Evolutionary conservation across 2,329 filamentous ascomycete genomes (phyloP).

Genomic region (Fusarium kyushuense): DNA sequence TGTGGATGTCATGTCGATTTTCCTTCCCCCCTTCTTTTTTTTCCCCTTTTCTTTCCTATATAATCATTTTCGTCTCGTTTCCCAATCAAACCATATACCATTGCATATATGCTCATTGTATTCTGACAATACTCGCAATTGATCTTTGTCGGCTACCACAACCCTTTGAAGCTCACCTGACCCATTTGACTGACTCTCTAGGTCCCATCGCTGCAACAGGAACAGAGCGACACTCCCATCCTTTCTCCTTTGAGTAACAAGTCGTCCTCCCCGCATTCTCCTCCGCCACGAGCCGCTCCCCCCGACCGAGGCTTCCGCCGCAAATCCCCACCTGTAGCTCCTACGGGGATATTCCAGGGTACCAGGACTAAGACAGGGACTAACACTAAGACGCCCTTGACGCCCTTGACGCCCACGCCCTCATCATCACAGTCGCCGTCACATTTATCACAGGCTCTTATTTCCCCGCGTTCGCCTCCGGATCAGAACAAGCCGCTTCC

Average conservation of each 20-base stretch:
- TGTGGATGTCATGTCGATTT: conserved; percentile 26
- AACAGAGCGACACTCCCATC: conserved; percentile 12
- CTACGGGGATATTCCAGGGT: conserved; percentile 29
- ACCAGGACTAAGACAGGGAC: conserved; percentile 23
- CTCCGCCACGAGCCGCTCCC: conserved; percentile 44
- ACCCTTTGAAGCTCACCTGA: conserved; percentile 2
- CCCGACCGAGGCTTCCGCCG: conserved; percentile 45
- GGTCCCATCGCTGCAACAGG: conserved; percentile 20
- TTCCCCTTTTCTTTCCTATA: not conserved
- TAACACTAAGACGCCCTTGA: conserved; percentile 17
- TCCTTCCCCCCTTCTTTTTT: not conserved
- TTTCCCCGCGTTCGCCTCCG: conserved; percentile 55
- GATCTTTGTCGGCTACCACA: not conserved
- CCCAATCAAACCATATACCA: not conserved
- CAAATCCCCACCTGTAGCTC: conserved; percentile 40
- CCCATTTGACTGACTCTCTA: conserved; percentile 12
- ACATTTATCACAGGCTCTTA: conserved; percentile 42
- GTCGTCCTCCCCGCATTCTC: conserved; percentile 45
- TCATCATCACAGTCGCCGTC: conserved; percentile 45
- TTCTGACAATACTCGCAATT: not conserved
- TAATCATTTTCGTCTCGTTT: not conserved
- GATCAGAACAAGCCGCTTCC: conserved; percentile 70
- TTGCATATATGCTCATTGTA: not conserved
- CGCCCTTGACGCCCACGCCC: conserved; percentile 18
- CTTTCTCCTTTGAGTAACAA: conserved; percentile 5